These are phyloP conservation scores for Phoma sp. DNA, from an alignment of 2,329 filamentous ascomycete genomes.

Conservation along the genomic window DNA sequence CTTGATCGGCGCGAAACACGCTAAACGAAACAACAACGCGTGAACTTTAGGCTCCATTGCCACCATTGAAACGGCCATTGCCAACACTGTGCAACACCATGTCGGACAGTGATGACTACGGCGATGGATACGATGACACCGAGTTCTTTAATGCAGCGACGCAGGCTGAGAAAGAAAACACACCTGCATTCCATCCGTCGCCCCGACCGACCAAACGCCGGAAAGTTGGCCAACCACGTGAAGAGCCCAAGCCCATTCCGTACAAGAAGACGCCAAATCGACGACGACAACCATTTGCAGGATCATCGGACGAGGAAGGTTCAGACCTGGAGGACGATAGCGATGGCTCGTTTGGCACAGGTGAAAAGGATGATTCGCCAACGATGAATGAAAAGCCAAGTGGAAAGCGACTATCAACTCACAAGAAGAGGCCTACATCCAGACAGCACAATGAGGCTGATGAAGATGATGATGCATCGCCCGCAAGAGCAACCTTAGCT, in stretches of 20 bases:
- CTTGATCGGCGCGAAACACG: conserved; percentile 31
- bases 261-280: conserved; percentile 23
- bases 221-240: conserved; percentile 38
- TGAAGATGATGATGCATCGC: conserved; percentile 25
- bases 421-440: conserved; percentile 22
- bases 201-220: conserved; percentile 48
- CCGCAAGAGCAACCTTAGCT: conserved; percentile 31
- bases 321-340: conserved; percentile 15
- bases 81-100: conserved; percentile 21
- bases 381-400: conserved; percentile 11
- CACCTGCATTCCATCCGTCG: conserved; percentile 43
- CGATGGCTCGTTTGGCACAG: conserved; percentile 17
- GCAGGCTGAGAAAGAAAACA: conserved; percentile 52
- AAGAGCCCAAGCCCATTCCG: conserved; percentile 31
- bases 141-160: conserved; percentile 69
- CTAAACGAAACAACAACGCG: conserved; percentile 34
- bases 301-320: conserved; percentile 37
- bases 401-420: conserved; percentile 18
- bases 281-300: conserved; percentile 32
- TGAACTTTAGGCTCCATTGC: conserved; percentile 25
- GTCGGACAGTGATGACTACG: conserved; percentile 63
- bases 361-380: conserved; percentile 18
- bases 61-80: conserved; percentile 25
- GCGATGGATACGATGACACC: conserved; percentile 70
- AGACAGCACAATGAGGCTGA: conserved; percentile 18